Base-by-base conservation (phyloP, 768 basidiomycete species). In the Suillus paluster region DNA sequence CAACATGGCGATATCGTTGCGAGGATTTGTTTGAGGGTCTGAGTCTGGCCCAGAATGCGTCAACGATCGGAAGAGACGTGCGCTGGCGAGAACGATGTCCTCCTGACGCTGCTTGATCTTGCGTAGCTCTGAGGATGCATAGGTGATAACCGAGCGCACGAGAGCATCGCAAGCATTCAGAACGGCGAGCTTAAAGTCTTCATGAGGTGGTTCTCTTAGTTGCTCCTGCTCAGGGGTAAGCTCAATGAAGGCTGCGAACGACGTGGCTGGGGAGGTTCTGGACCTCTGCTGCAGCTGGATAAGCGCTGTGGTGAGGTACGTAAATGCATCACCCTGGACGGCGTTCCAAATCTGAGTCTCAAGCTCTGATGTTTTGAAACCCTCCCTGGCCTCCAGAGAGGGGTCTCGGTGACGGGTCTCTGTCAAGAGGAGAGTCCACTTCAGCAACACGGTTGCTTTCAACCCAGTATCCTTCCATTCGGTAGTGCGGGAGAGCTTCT, bases 61-160 rank as follows among this genome's bases (percentile, higher is more conserved):
- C 8, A 82, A 62, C 8, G 80, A 81, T 41, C 85, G 77, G 54
- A 81, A 79, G 64, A 73, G 76, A 12, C 90, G 83, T 25, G 84
- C 84, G 64, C 80, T 87, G 1, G 90, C 88, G 48, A 93, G 80
- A 4, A 89, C 81, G 27, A 89, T 73, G 70, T 97, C 95, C 73
- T 97, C 95, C 71, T 97, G 95, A 34, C 90, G 79, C 64, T 95
- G 92, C 69, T 94, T 93, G 72, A 97, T 90, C 73, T 92, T 92
- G 39, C 90, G 84, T 39, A 92, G 80, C 72, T 92, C 91, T 0
- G 91, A 91, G 8, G 90, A 91, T 3, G 91, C 90, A 63, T 91
- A 88, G 0, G 84, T 87, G 70, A 93, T 86, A 33, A 91, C 74
- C 8, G 87, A 86, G 48, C 89, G 83, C 27, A 95, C 75, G 14